Evolutionary conservation across 2,329 filamentous ascomycete species (phyloP), one percentile per base, ranked within the genome.

Genomic region (Xylaria sp.): DNA sequence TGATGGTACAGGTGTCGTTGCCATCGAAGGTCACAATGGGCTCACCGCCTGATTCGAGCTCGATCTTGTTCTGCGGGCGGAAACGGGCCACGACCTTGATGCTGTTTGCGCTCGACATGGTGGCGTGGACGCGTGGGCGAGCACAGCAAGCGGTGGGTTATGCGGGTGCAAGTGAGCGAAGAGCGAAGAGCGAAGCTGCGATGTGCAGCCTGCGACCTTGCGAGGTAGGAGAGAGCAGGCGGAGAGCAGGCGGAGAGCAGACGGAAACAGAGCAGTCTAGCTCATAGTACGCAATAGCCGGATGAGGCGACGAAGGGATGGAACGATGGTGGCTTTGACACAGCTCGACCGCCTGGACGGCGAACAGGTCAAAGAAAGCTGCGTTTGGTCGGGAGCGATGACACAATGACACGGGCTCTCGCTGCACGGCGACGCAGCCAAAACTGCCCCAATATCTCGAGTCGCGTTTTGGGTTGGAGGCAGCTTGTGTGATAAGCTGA

Each of bases 21-120:
- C 91, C 90, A 79, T 93, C 90, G 81, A 99, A 98, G 58, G 87
- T 84, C 71, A 99, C 96, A 74, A 99, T 95, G 71, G 94, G 92
- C 82, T 96, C 91, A 81, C 95, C 95, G 80, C 94, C 94, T 78
- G 91, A 94, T 69, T 91, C 90, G 79, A 97, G 86, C 85, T 99
- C 96, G 81, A 96, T 83, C 84, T 93, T 93, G 86, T 99, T 99
- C 83, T 97, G 95, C 76, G 96, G 96, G 79, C 96, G 90, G 84
- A 99, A 99, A 78, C 96, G 93, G 85, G 95, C 95, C 81, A 99
- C 94, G 80, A 99, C 96, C 93, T 88, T 91, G 85, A 91, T 91
- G 78, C 85, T 90, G 78, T 89, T 89, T 76, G 83, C 83, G 81
- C 84, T 83, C 79, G 86, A 87, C 85, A 86, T 87, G 79, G 66